phyloP scores from a whole-genome alignment of 1,139 yeast genomes.

The Yamadazyma oceani region DNA sequence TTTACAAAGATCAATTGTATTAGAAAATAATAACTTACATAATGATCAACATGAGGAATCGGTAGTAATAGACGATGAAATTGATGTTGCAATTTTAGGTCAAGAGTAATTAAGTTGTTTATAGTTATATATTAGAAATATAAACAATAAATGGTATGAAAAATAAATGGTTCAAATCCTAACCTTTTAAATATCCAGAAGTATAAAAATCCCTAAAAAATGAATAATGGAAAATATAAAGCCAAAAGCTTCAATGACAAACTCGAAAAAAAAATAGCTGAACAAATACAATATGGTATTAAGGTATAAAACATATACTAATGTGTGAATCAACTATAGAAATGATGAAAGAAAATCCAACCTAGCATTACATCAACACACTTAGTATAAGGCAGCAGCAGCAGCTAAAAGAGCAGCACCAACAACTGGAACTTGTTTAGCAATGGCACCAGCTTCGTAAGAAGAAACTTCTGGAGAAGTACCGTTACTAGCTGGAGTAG shows the following conservation, averaged over 20 bases:
- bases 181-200: conserved; percentile 14
- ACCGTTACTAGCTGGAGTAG: conserved; percentile 15
- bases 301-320: conserved; percentile 2
- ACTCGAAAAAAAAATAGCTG: background rate
- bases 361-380: conserved; percentile 2
- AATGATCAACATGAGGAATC: conserved; percentile 12
- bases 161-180: background rate
- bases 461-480: conserved; percentile 22
- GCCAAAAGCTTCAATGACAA: conserved; percentile 4
- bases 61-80: conserved; percentile 2
- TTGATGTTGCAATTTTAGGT: background rate
- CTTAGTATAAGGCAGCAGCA: conserved; percentile 20
- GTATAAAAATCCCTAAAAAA: conserved; percentile 10
- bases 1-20: conserved; percentile 9
- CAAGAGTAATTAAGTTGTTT: background rate
- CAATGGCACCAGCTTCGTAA: conserved; percentile 22
- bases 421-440: conserved; percentile 15
- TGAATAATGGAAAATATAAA: conserved; percentile 5
- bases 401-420: conserved; percentile 20
- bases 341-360: too few relatives aligned
- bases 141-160: conserved; percentile 4
- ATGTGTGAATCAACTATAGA: background rate
- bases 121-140: background rate
- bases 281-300: conserved; percentile 3
- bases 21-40: background rate